phyloP scores from a whole-genome alignment of 768 basidiomycete species.

The Kwoniella bestiolae region DNA sequence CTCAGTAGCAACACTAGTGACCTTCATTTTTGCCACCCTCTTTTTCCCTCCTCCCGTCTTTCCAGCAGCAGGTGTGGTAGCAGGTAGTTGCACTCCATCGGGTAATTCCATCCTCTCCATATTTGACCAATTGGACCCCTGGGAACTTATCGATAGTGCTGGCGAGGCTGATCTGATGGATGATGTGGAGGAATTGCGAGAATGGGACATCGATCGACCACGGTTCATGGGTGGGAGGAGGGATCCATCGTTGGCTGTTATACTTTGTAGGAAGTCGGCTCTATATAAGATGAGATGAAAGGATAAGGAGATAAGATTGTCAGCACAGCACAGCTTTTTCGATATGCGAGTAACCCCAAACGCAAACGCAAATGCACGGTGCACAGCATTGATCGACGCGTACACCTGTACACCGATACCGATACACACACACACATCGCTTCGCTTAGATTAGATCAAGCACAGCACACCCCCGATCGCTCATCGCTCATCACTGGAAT shows the following conservation, averaged over 20 bases:
- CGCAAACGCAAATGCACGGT: too few relatives aligned
- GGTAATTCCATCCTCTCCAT: constrained; percentile 46
- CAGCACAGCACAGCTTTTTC: constrained; percentile 13
- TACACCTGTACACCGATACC: not conserved
- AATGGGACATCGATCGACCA: constrained; percentile 38
- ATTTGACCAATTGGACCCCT: constrained; percentile 40
- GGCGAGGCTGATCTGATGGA: constrained; percentile 47
- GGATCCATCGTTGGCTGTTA: constrained; percentile 50
- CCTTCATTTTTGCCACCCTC: constrained; percentile 71
- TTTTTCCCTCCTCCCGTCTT: constrained; percentile 14
- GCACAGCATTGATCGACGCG: constrained; percentile 3
- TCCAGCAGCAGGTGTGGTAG: not conserved
- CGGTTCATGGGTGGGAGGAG: constrained; percentile 42
- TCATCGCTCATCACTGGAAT: not conserved
- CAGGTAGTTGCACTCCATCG: constrained; percentile 23
- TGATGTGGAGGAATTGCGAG: constrained; percentile 47
- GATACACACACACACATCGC: constrained; percentile 3
- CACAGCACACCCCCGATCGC: not conserved
- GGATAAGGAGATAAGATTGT: not conserved
- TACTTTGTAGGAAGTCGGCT: constrained; percentile 50
- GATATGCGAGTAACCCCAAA: too few relatives aligned
- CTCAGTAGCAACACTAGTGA: constrained; percentile 86
- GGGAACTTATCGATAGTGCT: constrained; percentile 44
- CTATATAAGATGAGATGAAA: constrained; percentile 11
- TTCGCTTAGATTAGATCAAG: constrained; percentile 5